Base-by-base conservation (phyloP, 179 eudicot species). In the Gypsophila paniculata region DNA sequence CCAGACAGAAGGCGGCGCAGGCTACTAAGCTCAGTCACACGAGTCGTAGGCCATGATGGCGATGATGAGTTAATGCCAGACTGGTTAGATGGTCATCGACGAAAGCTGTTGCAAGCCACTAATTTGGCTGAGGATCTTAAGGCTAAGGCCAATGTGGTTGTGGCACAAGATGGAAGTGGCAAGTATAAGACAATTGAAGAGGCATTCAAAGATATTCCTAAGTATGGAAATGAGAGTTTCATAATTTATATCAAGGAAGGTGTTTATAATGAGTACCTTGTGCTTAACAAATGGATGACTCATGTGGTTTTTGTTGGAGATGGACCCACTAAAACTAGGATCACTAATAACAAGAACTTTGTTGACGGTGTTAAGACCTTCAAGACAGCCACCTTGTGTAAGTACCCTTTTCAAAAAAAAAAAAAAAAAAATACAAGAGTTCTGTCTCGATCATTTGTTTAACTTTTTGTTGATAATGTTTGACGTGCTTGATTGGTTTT, bases 241-340 rank as follows among this genome's bases (percentile, higher is more conserved):
- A 51, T 83, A 0, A 76, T 83, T 17, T 78, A 78, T 11, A 75
- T 83, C 8, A 83, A 81, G 73, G 79, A 81, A 76, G 86, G 86
- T 8, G 81, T 81, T 68, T 83, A 83, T 64, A 52, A 76, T 2
- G 86, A 83, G 68, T 73, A 81, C 36, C 71, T 83, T 63, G 72
- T 53, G 17, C 22, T 83, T 11, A 25, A 46, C 0, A 83, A 81
- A 32, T 67, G 73, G 79, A 73, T 72, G 71, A 76, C 70, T 18
- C 61, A 81, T 72, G 77, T 83, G 21, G 75, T 81, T 2, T 65
- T 83, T 14, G 22, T 83, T 39, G 86, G 86, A 29, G 86, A 76
- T 53, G 86, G 86, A 0, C 86, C 86, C 0, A 83, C 86, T 11
- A 83, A 78, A 69, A 83, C 86, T 6, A 76, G 79, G 70, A 76